These are phyloP conservation scores for Begonia peltatifolia DNA, from an alignment of 306 rosid genomes.

Conservation along the genomic window DNA sequence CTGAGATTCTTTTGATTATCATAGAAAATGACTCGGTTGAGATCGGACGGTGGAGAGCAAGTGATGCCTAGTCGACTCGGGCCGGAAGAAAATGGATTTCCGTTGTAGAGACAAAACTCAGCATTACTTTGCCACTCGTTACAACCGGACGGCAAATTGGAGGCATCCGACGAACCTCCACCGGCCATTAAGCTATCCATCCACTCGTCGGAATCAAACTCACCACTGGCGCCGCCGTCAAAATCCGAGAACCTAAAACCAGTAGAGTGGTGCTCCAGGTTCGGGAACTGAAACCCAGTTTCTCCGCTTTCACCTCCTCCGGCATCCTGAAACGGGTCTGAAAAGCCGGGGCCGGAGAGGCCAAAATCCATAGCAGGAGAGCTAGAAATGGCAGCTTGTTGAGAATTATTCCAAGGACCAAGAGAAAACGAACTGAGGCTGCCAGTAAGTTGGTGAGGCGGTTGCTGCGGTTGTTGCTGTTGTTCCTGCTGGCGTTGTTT, in stretches of 20 bases:
- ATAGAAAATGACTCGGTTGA: conserved; percentile 45
- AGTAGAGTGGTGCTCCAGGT: conserved; percentile 41
- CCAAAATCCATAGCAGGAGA: conserved; percentile 34
- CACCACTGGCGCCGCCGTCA: conserved; percentile 32
- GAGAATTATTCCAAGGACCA: conserved; percentile 46
- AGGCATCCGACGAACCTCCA: conserved; percentile 68
- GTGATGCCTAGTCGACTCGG: conserved; percentile 42
- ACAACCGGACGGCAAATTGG: conserved; percentile 44
- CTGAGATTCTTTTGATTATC: conserved; percentile 18
- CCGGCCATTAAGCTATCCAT: conserved; percentile 74
- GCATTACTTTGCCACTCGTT: conserved; percentile 47
- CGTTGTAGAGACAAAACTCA: conserved; percentile 37
- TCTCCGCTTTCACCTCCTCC: conserved; percentile 38
- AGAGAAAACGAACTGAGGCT: conserved; percentile 33
- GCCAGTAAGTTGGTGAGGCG: conserved; percentile 18
- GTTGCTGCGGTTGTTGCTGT: conserved; percentile 38
- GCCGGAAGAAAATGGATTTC: conserved; percentile 35
- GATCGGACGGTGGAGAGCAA: conserved; percentile 50
- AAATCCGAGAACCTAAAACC: conserved; percentile 54
- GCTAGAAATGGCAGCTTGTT: conserved; percentile 5
- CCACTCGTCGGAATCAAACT: conserved; percentile 95
- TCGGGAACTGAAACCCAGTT: conserved; percentile 49
- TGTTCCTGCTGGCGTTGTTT: conserved; percentile 80
- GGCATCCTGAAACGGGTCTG: conserved; percentile 66
- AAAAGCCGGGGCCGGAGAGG: conserved; percentile 29